These are phyloP conservation scores for Zygnema circumcarinatum DNA, from an alignment of 139 green algal genomes.

Conservation along the genomic window DNA sequence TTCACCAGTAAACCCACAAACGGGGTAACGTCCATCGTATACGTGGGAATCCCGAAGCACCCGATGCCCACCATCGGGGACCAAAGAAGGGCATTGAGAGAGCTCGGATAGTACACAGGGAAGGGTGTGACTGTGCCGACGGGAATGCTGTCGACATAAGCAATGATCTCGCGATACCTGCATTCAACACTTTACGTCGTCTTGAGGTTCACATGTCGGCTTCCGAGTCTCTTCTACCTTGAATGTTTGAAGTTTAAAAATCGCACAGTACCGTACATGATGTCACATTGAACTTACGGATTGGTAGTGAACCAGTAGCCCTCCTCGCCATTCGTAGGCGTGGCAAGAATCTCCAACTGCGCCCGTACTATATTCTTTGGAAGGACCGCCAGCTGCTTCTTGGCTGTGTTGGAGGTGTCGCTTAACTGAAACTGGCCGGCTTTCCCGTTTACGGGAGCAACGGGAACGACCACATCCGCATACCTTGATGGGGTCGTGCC, in stretches of 20 bases:
- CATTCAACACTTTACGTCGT: too few species aligned
- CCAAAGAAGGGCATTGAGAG: slow-evolving; percentile 34
- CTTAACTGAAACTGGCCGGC: neutral
- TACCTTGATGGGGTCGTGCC: neutral
- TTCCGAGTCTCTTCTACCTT: too few species aligned
- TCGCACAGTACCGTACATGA: too few species aligned
- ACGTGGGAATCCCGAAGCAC: slow-evolving; percentile 16
- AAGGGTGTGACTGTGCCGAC: slow-evolving; percentile 23
- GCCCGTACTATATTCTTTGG: neutral
- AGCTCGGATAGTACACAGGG: slow-evolving; percentile 13
- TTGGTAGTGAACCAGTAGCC: neutral
- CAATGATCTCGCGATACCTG: slow-evolving; percentile 21
- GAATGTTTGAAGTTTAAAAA: too few species aligned
- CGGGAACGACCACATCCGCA: neutral
- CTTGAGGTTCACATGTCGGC: too few species aligned
- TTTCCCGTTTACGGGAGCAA: neutral
- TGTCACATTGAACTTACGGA: too few species aligned
- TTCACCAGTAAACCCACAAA: slow-evolving; percentile 45
- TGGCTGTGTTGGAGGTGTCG: neutral
- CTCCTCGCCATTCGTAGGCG: neutral
- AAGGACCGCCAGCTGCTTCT: neutral
- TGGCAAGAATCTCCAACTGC: neutral
- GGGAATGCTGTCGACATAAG: slow-evolving; percentile 1
- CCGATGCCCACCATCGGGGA: slow-evolving; percentile 27
- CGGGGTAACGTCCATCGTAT: slow-evolving; percentile 37